A percentile compares a stretch with the other conserved stretches of the same genome.
Conservation (phyloP, 208 protist genomes). For the Crithidia bombi region DNA sequence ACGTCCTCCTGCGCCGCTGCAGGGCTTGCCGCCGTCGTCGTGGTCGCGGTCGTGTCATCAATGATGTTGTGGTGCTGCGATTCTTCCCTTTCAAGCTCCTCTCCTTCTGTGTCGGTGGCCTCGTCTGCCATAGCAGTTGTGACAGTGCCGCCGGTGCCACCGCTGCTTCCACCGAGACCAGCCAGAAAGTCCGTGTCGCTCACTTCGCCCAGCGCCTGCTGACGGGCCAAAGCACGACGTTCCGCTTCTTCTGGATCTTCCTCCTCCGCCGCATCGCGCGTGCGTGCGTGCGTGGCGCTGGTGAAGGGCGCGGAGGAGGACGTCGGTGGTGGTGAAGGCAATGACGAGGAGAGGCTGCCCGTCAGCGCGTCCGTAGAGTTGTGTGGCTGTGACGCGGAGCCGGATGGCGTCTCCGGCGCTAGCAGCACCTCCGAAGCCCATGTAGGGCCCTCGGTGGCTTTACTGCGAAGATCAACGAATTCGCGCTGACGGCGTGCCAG, state of each 20-base stretch:
- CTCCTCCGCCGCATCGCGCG: neutral
- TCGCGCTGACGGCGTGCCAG: constrained; percentile 37
- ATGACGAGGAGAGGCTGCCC: neutral
- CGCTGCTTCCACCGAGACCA: constrained; percentile 19
- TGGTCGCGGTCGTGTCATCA: neutral
- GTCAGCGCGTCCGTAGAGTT: neutral
- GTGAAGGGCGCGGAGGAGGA: too few species aligned
- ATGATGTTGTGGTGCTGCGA: neutral
- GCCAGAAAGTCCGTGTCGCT: constrained; percentile 86
- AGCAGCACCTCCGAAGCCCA: constrained; percentile 79
- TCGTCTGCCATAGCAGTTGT: neutral
- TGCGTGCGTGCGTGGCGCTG: too few species aligned
- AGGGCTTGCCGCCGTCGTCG: neutral
- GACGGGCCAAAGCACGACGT: constrained; percentile 48
- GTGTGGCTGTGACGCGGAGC: neutral
- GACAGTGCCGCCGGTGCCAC: constrained; percentile 5
- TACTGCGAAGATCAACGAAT: constrained; percentile 73
- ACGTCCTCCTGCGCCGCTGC: constrained; percentile 45
- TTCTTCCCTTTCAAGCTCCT: constrained; percentile 1
- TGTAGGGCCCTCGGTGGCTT: constrained; percentile 62
- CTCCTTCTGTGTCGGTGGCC: neutral
- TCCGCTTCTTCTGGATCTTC: constrained; percentile 16
- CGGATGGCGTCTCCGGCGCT: constrained; percentile 23
- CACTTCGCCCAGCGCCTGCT: constrained; percentile 70
- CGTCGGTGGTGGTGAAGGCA: too few species aligned